Conservation (phyloP, 202 grass and related monocot genomes). For the Cymbopogon flexuosus region DNA sequence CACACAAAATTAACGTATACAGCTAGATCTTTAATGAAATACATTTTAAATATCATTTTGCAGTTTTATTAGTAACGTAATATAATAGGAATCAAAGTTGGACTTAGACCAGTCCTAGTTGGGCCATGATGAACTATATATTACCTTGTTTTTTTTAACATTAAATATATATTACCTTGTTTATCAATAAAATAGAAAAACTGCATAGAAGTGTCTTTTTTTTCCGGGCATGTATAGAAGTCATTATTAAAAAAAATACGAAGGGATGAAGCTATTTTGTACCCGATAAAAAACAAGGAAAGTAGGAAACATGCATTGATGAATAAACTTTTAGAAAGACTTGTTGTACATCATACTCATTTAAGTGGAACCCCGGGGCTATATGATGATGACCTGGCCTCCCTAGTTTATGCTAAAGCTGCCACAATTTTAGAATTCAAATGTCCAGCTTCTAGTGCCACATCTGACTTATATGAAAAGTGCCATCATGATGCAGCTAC, state of each 20-base stretch:
- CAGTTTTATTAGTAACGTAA: too few relatives aligned
- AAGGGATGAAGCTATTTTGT: neutral
- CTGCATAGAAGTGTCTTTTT: neutral
- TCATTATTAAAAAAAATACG: neutral
- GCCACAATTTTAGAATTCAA: slow-evolving; percentile 1
- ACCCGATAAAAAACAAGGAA: neutral
- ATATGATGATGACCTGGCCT: neutral
- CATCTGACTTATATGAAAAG: slow-evolving; percentile 10
- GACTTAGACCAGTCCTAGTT: too few relatives aligned
- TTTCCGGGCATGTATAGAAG: neutral
- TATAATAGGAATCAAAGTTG: too few relatives aligned
- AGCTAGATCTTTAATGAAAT: too few relatives aligned
- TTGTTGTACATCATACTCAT: neutral
- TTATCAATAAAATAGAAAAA: neutral
- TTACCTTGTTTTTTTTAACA: too few relatives aligned
- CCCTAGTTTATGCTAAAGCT: neutral
- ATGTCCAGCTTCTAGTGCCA: neutral
- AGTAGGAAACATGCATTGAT: neutral
- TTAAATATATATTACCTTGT: neutral
- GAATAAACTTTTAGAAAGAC: neutral
- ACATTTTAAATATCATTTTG: too few relatives aligned
- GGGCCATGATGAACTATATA: neutral
- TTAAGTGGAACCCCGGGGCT: neutral
- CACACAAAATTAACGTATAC: too few relatives aligned
- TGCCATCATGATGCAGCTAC: slow-evolving; percentile 22